Evolutionary conservation across 441 rosid species (phyloP).

Genomic region (Corymbia citriodora): DNA sequence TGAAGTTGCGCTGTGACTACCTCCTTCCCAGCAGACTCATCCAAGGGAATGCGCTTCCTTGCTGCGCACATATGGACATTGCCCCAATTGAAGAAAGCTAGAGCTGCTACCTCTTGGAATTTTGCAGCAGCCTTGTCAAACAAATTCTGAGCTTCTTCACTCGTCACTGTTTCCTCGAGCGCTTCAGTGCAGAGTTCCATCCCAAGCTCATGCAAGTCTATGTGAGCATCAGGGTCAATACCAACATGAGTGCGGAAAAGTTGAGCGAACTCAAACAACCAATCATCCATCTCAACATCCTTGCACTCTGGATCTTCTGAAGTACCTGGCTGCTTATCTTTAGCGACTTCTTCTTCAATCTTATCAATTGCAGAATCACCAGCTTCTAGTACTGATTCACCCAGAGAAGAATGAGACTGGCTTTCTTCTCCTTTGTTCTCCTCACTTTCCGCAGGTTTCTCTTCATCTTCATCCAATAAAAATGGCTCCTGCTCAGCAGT

Average conservation of each 20-base stretch:
- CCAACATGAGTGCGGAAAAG: conserved; percentile 84
- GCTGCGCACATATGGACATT: conserved; percentile 98
- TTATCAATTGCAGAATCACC: conserved; percentile 41
- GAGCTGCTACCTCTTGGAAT: conserved; percentile 93
- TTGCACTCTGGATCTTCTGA: conserved; percentile 65
- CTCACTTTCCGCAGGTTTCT: conserved; percentile 49
- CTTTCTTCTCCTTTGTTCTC: conserved; percentile 52
- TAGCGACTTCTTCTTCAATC: conserved; percentile 34
- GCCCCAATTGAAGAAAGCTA: conserved; percentile 97
- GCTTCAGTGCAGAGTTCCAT: conserved; percentile 98
- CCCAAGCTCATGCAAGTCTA: conserved; percentile 90
- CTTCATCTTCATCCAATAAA: conserved; percentile 69
- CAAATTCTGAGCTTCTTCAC: conserved; percentile 78
- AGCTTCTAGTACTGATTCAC: conserved; percentile 40
- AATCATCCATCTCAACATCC: conserved; percentile 94
- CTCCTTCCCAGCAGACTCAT: conserved; percentile 69
- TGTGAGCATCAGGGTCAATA: conserved; percentile 90
- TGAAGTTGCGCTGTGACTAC: conserved; percentile 61
- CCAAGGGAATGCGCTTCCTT: conserved; percentile 89
- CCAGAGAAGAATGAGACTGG: conserved; percentile 38
- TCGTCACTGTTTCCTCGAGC: conserved; percentile 86
- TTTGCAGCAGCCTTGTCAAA: conserved; percentile 87
- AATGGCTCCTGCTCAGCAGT: conserved; percentile 84
- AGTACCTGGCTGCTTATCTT: conserved; percentile 40
- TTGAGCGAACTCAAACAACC: conserved; percentile 95